Percentiles rank a stretch among this genome's conserved stretches.
phyloP scores from a whole-genome alignment of 31 red algal genomes.

The Asparagopsis taxiformis region DNA sequence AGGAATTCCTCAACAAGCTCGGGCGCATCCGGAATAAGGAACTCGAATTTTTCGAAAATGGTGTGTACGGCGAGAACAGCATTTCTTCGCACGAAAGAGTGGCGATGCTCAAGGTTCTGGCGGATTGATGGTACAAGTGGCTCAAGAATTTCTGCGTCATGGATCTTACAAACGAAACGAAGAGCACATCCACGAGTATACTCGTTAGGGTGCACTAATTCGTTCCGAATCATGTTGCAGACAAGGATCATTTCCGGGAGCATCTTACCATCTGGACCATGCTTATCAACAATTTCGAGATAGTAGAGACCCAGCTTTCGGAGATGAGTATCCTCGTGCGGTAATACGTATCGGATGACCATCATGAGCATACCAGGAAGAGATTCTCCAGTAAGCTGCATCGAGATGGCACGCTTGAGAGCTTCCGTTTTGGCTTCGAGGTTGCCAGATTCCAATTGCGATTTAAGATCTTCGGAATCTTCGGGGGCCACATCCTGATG shows the following conservation, averaged over 20 bases:
- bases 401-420: slow-evolving; percentile 77
- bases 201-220: slow-evolving; percentile 94
- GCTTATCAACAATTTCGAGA: slow-evolving; percentile 91
- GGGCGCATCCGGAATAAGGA: slow-evolving; percentile 86
- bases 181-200: slow-evolving; percentile 88
- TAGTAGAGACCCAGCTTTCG: slow-evolving; percentile 90
- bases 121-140: slow-evolving; percentile 87
- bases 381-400: slow-evolving; percentile 88
- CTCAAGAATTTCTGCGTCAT: slow-evolving; percentile 92
- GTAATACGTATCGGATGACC: slow-evolving; percentile 91
- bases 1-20: slow-evolving; percentile 85
- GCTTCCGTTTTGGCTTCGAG: slow-evolving; percentile 67
- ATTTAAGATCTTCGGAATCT: slow-evolving; percentile 62
- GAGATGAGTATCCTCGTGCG: slow-evolving; percentile 91
- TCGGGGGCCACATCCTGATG: slow-evolving; percentile 44
- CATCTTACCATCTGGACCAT: slow-evolving; percentile 85
- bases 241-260: slow-evolving; percentile 98
- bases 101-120: slow-evolving; percentile 93
- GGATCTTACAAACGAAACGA: slow-evolving; percentile 91
- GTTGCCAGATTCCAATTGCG: slow-evolving; percentile 72
- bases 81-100: slow-evolving; percentile 89
- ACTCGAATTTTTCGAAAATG: slow-evolving; percentile 84
- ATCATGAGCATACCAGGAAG: slow-evolving; percentile 89
- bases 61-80: slow-evolving; percentile 81
- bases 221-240: slow-evolving; percentile 94